Conservation (phyloP, 192 early-diverging fungal species). For the Entomortierella lignicola region DNA sequence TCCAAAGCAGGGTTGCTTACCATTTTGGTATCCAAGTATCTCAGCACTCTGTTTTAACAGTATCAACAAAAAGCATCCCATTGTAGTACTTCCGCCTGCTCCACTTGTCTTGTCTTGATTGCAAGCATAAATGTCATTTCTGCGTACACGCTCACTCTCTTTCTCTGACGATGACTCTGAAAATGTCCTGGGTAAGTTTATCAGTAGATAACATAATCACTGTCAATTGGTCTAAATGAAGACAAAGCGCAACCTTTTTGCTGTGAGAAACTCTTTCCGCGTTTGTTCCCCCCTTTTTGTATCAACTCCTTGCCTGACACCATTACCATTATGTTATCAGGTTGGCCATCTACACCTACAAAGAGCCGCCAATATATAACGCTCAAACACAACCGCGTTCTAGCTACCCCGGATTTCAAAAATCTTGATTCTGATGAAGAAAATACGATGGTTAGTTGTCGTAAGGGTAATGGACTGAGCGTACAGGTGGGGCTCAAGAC, state of each 20-base stretch:
- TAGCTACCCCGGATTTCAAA: neutral
- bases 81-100: neutral
- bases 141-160: constrained; percentile 11
- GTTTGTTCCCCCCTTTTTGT: too few species aligned
- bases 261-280: too few species aligned
- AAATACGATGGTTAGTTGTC: neutral
- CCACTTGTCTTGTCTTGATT: neutral
- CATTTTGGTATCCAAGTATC: too few species aligned
- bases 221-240: too few species aligned
- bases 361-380: constrained; percentile 2
- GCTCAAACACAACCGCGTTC: constrained; percentile 1
- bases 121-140: neutral
- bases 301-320: too few species aligned
- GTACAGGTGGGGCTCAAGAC: neutral
- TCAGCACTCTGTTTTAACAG: too few species aligned
- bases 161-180: constrained; percentile 14
- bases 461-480: neutral
- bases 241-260: too few species aligned
- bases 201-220: too few species aligned
- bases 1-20: too few species aligned
- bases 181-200: too few species aligned
- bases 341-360: constrained; percentile 5
- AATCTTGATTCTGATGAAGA: neutral
- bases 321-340: neutral
- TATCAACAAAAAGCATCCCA: neutral